Percentiles rank a stretch among this genome's conserved stretches.
Evolutionary conservation across 2,329 filamentous ascomycete species (phyloP).

Genomic region (Calonectria hawksworthii): DNA sequence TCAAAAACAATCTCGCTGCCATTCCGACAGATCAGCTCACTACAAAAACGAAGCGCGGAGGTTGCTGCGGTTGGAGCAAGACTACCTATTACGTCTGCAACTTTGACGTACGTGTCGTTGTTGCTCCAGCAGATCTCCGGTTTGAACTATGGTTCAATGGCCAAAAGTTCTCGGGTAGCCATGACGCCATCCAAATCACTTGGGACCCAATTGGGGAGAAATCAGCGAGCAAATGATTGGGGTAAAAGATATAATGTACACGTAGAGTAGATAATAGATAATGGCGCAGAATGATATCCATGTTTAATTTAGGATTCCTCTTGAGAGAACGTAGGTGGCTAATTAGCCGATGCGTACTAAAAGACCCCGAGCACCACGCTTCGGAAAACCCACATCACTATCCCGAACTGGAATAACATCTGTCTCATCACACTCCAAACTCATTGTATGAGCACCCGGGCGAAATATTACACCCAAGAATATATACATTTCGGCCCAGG

Average conservation of each 20-base stretch:
- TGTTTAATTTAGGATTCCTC: not conserved
- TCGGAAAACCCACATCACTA: too few species aligned
- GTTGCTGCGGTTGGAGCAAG: conserved; percentile 50
- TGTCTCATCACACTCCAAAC: too few species aligned
- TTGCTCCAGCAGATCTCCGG: conserved; percentile 67
- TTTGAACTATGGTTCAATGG: conserved; percentile 58
- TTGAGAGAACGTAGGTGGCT: too few species aligned
- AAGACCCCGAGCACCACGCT: too few species aligned
- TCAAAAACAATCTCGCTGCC: conserved; percentile 57
- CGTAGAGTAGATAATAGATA: not conserved
- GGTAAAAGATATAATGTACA: too few species aligned
- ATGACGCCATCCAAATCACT: conserved; percentile 35
- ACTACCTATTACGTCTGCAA: conserved; percentile 54
- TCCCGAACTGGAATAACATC: too few species aligned
- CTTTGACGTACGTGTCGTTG: conserved; percentile 67
- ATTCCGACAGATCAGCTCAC: conserved; percentile 56
- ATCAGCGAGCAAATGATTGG: not conserved
- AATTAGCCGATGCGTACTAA: too few species aligned
- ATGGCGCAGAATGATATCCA: not conserved
- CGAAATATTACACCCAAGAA: too few species aligned
- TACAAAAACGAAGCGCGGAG: conserved; percentile 46
- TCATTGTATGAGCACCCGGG: too few species aligned
- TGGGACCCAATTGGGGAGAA: conserved; percentile 28
- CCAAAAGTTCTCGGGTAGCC: conserved; percentile 44
- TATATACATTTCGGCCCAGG: too few species aligned